These are phyloP conservation scores for Talaromyces amestolkiae DNA, from an alignment of 2,329 filamentous ascomycete species.

Conservation along the genomic window DNA sequence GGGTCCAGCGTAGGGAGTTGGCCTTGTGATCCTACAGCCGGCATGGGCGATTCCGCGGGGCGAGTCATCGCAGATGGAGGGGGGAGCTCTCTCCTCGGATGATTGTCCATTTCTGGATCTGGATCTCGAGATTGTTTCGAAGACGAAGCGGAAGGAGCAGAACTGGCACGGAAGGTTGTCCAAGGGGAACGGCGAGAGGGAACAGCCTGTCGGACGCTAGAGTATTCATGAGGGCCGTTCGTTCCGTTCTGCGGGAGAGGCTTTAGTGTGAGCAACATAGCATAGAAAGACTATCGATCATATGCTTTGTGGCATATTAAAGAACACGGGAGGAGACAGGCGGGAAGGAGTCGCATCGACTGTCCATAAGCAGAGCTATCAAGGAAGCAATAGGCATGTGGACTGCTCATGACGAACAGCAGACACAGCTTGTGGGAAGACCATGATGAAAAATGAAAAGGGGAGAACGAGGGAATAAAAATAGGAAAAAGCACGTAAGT, in stretches of 20 bases:
- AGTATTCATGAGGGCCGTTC: slow-evolving; percentile 51
- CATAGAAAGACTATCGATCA: not conserved
- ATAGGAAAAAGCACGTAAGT: not conserved
- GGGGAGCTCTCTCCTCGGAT: slow-evolving; percentile 66
- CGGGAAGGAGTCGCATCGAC: not conserved
- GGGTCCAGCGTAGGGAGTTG: slow-evolving; percentile 63
- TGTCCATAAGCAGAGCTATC: not conserved
- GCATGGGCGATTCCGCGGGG: slow-evolving; percentile 41
- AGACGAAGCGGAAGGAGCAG: slow-evolving; percentile 30
- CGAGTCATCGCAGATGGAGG: slow-evolving; percentile 65
- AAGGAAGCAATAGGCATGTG: not conserved
- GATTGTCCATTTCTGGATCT: slow-evolving; percentile 59
- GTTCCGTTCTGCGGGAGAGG: slow-evolving; percentile 48
- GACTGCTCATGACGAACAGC: not conserved
- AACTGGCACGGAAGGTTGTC: slow-evolving; percentile 34
- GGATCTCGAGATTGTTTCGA: slow-evolving; percentile 46
- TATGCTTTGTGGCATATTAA: not conserved
- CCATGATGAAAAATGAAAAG: not conserved
- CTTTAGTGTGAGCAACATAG: slow-evolving; percentile 47
- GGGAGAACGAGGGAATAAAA: not conserved
- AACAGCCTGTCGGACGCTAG: slow-evolving; percentile 41
- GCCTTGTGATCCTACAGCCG: slow-evolving; percentile 43
- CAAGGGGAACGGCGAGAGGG: slow-evolving; percentile 40
- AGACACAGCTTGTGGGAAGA: not conserved
- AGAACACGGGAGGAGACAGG: not conserved